Evolutionary conservation across 257 asterid genomes (phyloP), one percentile per base, ranked within the genome.

Genomic region (Leptodermis oblonga): DNA sequence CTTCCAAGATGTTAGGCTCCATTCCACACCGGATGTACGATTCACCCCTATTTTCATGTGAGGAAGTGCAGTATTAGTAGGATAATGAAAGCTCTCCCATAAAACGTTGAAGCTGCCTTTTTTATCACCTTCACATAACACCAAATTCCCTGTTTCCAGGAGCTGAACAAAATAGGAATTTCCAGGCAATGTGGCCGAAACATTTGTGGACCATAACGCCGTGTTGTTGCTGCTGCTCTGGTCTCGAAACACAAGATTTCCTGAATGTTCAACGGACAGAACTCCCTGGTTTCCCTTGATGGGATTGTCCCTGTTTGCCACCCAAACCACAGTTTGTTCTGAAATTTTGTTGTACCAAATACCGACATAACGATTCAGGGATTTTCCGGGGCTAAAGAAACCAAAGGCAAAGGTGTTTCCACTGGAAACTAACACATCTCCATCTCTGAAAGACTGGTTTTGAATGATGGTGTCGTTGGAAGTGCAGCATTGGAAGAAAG

Each of bases 1-100:
- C 75, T 68, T 82, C 89, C 92, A 82, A 23, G 89, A 79, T 42
- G 74, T 67, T 7, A 71, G 73, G 10, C 49, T 45, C 62, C 70
- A 37, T 60, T 70, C 72, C 73, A 65, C 42, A 18, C 82, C 76
- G 52, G 80, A 69, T 70, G 65, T 66, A 58, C 10, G 45, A n/a
- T 77, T 34, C 54, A 80, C 59, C 75, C 87, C 61, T 17, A 33
- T 63, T 42, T 78, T 78, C 86, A 82, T 78, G 72, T 64, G 43
- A 42, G 89, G 89, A 58, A 46, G 53, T 4, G 17, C 2, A 46
- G 53, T 46, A 46, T 46, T 46, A 46, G 22, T 46, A 46, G 53
- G 53, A 46, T 13, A 46, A 46, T 46, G 7, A 20, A 22, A 22
- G 34, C 34, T 55, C 34, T 55, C 10, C 30, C 34, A 55, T 4